Evolutionary conservation across 208 protist genomes (phyloP), one percentile per base, ranked within the genome.

Genomic region (Crithidia expoeki): DNA sequence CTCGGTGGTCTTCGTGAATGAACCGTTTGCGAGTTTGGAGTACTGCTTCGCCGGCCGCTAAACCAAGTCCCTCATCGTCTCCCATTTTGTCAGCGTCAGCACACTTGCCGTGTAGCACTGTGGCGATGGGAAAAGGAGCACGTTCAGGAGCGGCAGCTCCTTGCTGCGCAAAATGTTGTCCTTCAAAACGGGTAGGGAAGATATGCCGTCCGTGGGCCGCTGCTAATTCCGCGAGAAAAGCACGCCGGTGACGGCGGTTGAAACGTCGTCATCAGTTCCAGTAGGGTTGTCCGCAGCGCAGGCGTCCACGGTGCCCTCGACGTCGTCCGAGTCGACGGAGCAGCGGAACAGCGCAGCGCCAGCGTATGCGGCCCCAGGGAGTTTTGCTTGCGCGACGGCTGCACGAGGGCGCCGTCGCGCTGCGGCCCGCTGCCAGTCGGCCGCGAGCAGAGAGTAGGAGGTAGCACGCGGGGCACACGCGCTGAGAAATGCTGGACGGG

Each of bases 401-500:
- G 52, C 23, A 19, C 2, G 6, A 61, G 10, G 11, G 23, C 53
- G 9, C 66, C 30, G 36, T 72, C 55, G 2, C 38, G 53, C 28
- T 56, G 56, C 55, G 62, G 66, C 3, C 32, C 47, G 19, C 55
- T 40, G 33, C 66, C 55, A 21, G 32, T 32, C 27, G 62, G 55
- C 9, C 66, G 66, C 21, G 55, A 5, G 17, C n/a, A n/a, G 56
- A 33, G 5, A 72, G 66, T 0, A 72, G 14, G 4, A 19, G 3
- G 25, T 59, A 58, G 50, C 81, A 90, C 21, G 53, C 68, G 3
- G 25, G 53, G 59, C 85, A 90, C 59, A 90, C 62, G 21, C 85
- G 81, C 58, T 85, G 81, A 9, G 71, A 73, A 17, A 83, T 76
- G 1, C 40, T 34, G 11, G 61, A 53, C 9, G 61, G 36, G 10